Evolutionary conservation across 1,139 yeast genomes (phyloP), one percentile per base, ranked within the genome.

Genomic region (Suhomyces terraborum): DNA sequence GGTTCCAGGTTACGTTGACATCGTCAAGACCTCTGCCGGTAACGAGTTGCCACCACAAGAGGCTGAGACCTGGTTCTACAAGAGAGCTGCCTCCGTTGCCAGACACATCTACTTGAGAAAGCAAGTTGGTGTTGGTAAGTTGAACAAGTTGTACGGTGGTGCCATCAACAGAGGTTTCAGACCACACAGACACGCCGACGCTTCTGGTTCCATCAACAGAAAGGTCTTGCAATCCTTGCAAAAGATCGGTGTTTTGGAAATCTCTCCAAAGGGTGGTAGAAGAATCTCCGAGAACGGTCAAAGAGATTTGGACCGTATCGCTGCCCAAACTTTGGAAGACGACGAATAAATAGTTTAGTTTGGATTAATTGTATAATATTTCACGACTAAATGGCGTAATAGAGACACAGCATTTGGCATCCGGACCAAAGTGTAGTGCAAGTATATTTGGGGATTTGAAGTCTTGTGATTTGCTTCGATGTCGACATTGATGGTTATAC

Each of bases 251-350:
- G 93, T 93, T 61, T 80, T 93, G 65, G 98, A 93, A 80, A 81
- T 86, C 73, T 83, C 96, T 69, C 88, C 91, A 77, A 89, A 88
- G 79, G 98, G 98, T 75, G 98, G 98, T 75, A 94, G 99, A 85
- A 89, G 93, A 80, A 88, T 93, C 84, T 86, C 98, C 56, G 97
- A 89, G 75, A 88, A 89, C 79, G 99, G 99, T 73, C 98, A 93
- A 82, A 91, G 98, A 86, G 99, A 93, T 82, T 87, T 93, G 81
- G 99, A 93, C 81, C 98, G 98, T 86, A 93, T 93, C 76, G 98
- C 98, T 70, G 96, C 96, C 73, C 97, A 91, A 81, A 88, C 96
- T 73, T 83, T 88, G 75, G 95, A 87, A 79, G 81, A 84, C 66
- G 95, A 87, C 73, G 88, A 83, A 73, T 71, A 72, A 69, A 54